Conservation (phyloP, 202 grass and related monocot species). For the Schoenoplectus tabernaemontani region DNA sequence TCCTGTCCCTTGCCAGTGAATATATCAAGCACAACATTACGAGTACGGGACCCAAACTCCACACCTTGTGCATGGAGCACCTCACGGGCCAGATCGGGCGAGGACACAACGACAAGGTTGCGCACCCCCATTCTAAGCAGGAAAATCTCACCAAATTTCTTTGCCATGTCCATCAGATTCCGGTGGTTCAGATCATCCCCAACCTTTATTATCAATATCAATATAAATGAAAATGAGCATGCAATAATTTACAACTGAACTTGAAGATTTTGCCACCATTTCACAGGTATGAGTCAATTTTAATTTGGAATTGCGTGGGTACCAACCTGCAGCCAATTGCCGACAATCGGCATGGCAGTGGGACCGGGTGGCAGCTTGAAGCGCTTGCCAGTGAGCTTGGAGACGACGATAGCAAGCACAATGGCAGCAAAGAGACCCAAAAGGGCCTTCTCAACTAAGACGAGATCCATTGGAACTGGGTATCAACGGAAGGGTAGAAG, state of each 20-base stretch:
- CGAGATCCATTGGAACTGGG: constrained; percentile 39
- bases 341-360: constrained; percentile 46
- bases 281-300: no score
- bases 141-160: constrained; percentile 60
- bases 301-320: no score
- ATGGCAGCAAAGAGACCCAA: constrained; percentile 60
- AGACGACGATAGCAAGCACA: constrained; percentile 40
- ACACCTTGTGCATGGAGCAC: constrained; percentile 75
- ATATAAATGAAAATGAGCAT: not conserved
- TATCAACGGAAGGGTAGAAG: not conserved
- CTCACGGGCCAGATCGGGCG: constrained; percentile 55
- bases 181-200: constrained; percentile 84
- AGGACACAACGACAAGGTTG: constrained; percentile 73
- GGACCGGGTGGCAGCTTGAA: constrained; percentile 52
- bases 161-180: constrained; percentile 42
- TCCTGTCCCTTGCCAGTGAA: constrained; percentile 83
- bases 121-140: constrained; percentile 69
- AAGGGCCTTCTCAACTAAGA: constrained; percentile 66
- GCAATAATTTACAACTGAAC: not conserved
- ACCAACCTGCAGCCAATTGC: constrained; percentile 63
- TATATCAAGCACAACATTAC: constrained; percentile 86
- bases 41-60: constrained; percentile 79
- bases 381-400: constrained; percentile 55
- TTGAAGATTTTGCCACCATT: not conserved
- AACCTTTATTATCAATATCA: constrained; percentile 29